A percentile compares a stretch with the other conserved stretches of the same genome.
phyloP scores from a whole-genome alignment of 805 yeast genomes.

The Barnettozyma sucrosica region DNA sequence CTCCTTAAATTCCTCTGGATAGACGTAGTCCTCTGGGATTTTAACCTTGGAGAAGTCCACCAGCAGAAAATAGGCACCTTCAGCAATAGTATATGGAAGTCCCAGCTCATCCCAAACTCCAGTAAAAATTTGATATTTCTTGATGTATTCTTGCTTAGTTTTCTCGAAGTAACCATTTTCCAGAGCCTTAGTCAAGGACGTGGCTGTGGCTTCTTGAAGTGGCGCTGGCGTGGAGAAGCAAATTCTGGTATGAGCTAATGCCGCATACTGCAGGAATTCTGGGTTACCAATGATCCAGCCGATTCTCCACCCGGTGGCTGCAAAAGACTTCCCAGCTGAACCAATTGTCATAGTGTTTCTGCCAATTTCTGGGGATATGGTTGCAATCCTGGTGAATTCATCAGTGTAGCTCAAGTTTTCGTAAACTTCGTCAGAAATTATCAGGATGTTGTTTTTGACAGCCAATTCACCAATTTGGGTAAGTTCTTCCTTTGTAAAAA shows the following conservation, averaged over 20 bases:
- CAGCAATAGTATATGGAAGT: slow-evolving; percentile 84
- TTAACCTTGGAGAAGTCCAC: slow-evolving; percentile 82
- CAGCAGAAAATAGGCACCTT: slow-evolving; percentile 89
- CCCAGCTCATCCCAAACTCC: slow-evolving; percentile 79
- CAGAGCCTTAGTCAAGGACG: slow-evolving; percentile 60
- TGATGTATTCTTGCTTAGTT: slow-evolving; percentile 61
- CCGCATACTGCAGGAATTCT: slow-evolving; percentile 73
- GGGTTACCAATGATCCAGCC: slow-evolving; percentile 92
- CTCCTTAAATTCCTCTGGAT: slow-evolving; percentile 60
- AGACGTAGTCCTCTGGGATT: slow-evolving; percentile 65
- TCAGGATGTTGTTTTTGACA: slow-evolving; percentile 73
- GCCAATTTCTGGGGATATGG: slow-evolving; percentile 71
- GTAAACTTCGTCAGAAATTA: slow-evolving; percentile 92
- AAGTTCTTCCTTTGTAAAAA: slow-evolving; percentile 73
- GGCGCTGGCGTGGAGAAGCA: slow-evolving; percentile 91
- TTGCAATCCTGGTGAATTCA: slow-evolving; percentile 76
- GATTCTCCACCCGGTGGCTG: slow-evolving; percentile 99
- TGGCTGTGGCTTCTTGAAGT: slow-evolving; percentile 85
- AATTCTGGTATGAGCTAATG: slow-evolving; percentile 90
- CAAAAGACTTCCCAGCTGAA: slow-evolving; percentile 95
- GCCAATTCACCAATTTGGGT: slow-evolving; percentile 73
- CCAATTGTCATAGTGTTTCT: slow-evolving; percentile 85
- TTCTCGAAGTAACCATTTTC: slow-evolving; percentile 59
- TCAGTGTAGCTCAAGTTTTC: slow-evolving; percentile 76
- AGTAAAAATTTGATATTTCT: slow-evolving; percentile 70